Evolutionary conservation across 2,329 filamentous ascomycete species (phyloP).

Genomic region (Trichoderma koningiopsis): DNA sequence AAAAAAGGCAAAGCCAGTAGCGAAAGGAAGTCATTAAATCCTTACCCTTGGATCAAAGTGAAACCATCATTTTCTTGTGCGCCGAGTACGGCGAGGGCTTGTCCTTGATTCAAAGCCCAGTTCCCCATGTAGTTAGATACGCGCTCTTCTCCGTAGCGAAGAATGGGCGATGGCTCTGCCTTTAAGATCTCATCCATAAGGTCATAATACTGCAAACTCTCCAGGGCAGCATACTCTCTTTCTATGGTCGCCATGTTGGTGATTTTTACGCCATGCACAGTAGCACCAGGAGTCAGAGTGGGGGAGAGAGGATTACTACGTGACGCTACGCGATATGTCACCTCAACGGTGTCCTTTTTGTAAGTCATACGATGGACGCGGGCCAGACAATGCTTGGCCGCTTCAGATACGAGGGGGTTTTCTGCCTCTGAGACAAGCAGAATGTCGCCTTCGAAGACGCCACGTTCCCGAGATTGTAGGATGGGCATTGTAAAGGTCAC

Average conservation of each 20-base stretch:
- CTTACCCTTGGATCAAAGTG: constrained; percentile 86
- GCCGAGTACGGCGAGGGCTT: constrained; percentile 88
- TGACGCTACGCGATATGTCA: constrained; percentile 81
- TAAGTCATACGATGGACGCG: constrained; percentile 77
- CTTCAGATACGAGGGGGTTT: constrained; percentile 66
- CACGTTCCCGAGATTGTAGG: constrained; percentile 68
- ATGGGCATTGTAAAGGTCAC: constrained; percentile 81
- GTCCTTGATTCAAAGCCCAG: constrained; percentile 84
- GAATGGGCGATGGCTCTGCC: constrained; percentile 85
- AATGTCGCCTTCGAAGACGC: constrained; percentile 82
- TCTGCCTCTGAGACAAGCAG: constrained; percentile 77
- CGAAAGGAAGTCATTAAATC: background rate
- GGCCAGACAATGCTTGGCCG: constrained; percentile 79
- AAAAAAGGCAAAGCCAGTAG: background rate
- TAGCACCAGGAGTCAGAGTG: constrained; percentile 67
- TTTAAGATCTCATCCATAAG: constrained; percentile 88
- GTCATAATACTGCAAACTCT: constrained; percentile 93
- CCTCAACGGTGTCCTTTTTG: constrained; percentile 79
- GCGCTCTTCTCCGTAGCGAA: constrained; percentile 76
- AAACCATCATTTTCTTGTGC: constrained; percentile 96
- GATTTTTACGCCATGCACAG: constrained; percentile 77
- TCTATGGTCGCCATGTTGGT: constrained; percentile 94
- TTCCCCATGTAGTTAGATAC: constrained; percentile 69
- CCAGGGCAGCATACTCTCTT: constrained; percentile 89
- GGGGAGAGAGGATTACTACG: constrained; percentile 62